Percentiles rank a stretch among this genome's conserved stretches.
Conservation (phyloP, 768 basidiomycete species). For the Botryobasidium botryosum region DNA sequence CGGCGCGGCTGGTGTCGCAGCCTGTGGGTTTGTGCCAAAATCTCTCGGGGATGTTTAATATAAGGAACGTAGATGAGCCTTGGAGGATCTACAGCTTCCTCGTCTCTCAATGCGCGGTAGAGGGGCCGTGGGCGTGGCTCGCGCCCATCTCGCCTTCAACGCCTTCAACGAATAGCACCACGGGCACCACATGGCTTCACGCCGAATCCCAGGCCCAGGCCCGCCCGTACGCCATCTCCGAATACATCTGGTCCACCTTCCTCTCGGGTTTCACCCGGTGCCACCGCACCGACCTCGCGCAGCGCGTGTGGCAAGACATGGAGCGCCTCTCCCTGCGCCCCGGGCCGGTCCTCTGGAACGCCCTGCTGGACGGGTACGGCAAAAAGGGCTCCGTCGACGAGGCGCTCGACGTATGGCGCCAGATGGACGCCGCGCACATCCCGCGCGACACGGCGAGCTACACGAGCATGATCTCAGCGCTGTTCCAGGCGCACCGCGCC, state of each 20-base stretch:
- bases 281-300: constrained; percentile 6
- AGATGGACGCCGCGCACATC: neutral
- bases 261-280: constrained; percentile 3
- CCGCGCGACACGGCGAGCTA: constrained; percentile 6
- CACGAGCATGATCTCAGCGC: constrained; percentile 9
- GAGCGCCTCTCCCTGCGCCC: neutral
- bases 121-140: too few species aligned
- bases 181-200: too few species aligned
- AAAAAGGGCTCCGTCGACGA: constrained; percentile 3
- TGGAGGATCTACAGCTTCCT: too few species aligned
- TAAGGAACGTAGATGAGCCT: too few species aligned
- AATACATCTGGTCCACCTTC: constrained; percentile 1
- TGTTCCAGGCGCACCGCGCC: constrained; percentile 7
- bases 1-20: too few species aligned
- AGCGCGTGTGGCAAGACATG: constrained; percentile 3
- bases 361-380: constrained; percentile 8
- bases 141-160: too few species aligned
- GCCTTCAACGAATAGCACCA: too few species aligned
- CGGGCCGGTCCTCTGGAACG: constrained; percentile 1
- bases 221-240: neutral
- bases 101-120: too few species aligned
- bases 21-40: too few species aligned
- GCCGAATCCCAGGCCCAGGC: too few species aligned
- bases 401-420: neutral
- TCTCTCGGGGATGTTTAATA: too few species aligned